Conservation (phyloP, 164 flowering plant genomes). For the Chimonanthus salicifolius region DNA sequence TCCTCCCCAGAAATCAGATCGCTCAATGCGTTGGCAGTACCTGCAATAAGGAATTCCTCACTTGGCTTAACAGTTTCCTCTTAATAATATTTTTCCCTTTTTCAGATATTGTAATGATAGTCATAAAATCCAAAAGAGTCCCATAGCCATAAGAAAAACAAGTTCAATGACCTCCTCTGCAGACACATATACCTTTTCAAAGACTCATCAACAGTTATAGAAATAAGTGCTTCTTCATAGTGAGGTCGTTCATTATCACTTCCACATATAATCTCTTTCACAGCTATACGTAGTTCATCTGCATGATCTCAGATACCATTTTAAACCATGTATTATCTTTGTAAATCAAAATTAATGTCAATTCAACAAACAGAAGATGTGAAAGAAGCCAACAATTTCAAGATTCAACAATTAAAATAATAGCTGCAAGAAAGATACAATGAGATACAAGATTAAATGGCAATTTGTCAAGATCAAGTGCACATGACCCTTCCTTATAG, state of each 20-base stretch:
- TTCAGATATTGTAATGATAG: not conserved
- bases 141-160: too few relatives aligned
- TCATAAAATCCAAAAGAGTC: not conserved
- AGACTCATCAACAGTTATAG: constrained; percentile 91
- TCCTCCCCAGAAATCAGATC: constrained; percentile 93
- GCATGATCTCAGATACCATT: constrained; percentile 9
- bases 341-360: not conserved
- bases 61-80: too few relatives aligned
- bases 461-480: too few relatives aligned
- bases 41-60: constrained; percentile 23
- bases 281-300: constrained; percentile 93
- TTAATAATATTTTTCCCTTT: too few relatives aligned
- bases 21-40: constrained; percentile 79
- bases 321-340: not conserved
- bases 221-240: constrained; percentile 75
- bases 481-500: too few relatives aligned
- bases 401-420: not conserved
- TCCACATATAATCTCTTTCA: constrained; percentile 80
- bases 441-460: too few relatives aligned
- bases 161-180: not conserved
- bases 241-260: constrained; percentile 48
- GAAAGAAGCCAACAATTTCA: not conserved
- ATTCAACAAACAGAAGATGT: not conserved
- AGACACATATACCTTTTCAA: constrained; percentile 47
- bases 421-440: not conserved